Base-by-base conservation (phyloP, 139 green algal species). In the Edaphochlamys debaryana region DNA sequence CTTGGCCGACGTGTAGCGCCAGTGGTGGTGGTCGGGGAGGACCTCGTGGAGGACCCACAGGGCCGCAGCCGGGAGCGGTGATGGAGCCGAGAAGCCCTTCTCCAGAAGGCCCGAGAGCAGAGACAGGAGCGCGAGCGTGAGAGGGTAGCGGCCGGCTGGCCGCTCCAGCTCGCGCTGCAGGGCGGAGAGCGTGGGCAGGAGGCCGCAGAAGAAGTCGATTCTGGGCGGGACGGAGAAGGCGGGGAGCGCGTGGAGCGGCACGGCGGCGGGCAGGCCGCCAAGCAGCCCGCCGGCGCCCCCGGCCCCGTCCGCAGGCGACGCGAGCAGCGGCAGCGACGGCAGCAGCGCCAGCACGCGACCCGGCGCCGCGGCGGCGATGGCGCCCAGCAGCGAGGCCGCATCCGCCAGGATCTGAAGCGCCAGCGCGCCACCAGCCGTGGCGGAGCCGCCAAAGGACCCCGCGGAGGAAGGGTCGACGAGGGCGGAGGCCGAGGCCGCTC, bases 21-120 rank as follows among this genome's bases (percentile, higher is more conserved):
- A 89, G 4, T 63, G 58, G 45, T 90, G 86, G 52, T 73, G 82
- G n/a, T 67, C 67, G 0, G 86, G 64, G 75, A 92, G 48, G 58
- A 93, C 25, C 64, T 84, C 79, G 27, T 85, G 67, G 70, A 93
- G 75, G 25, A 87, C 83, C 42, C 73, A 89, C 41, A 76, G 42
- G 70, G 84, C 84, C 20, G 54, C 66, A 0, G 77, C 75, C 23
- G 80, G 67, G 22, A 79, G 60, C 58, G 60, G 69, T 37, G 50
- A 30, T 52, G 68, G 25, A 6, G 17, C 70, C 32, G 73, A 64
- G 67, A 45, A 77, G 36, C 40, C 79, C 54, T 79, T 74, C 9
- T 78, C 66, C 50, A 93, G 70, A 30, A 94, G 91, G 7, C 32
- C 63, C 25, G 80, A 67, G 2, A 86, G 52, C n/a, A 93, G 89